Evolutionary conservation across 176 grass and related monocot species (phyloP), one percentile per base, ranked within the genome.

Genomic region (Musa beccarii): DNA sequence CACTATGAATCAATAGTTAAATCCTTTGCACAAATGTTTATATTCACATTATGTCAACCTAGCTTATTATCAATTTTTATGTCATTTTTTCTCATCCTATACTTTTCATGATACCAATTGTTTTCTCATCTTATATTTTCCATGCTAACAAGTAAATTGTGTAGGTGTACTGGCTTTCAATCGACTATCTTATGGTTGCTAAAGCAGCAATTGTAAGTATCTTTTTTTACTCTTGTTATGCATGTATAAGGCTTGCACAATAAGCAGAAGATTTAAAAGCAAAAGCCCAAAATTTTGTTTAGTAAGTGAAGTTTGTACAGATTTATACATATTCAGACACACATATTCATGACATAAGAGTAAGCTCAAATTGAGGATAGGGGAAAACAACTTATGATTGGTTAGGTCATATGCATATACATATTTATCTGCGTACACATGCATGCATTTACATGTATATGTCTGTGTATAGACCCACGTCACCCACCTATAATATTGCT

Each of bases 131-230:
- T 52, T 56, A 74, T 78, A 52, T 72, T 5, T 17, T 53, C 66
- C 69, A 12, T 69, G 56, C 66, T 83, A 78, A 88, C 71, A 68
- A 73, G 43, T 79, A 80, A 81, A 43, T 80, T 87, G 16, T 86
- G 56, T 72, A 96, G 92, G 93, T 96, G 75, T 96, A 96, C 80
- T 96, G 93, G 93, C 89, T 96, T 85, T 88, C 85, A 52, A 69
- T 92, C 75, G 89, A 92, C 80, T 96, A 96, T 86, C 89, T 96
- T 86, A 83, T 90, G 62, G 81, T 87, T 73, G 87, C 89, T 73
- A 84, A 83, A 85, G 89, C 89, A 73, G 89, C 93, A 79, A 80
- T 84, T 81, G 92, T 89, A 88, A 87, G 81, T 84, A 19, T 82
- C 76, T 17, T 20, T 66, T 78, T 70, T 51, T 75, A 52, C 61